phyloP scores from a whole-genome alignment of 2,329 filamentous ascomycete species.

The Colletotrichum paranaense region DNA sequence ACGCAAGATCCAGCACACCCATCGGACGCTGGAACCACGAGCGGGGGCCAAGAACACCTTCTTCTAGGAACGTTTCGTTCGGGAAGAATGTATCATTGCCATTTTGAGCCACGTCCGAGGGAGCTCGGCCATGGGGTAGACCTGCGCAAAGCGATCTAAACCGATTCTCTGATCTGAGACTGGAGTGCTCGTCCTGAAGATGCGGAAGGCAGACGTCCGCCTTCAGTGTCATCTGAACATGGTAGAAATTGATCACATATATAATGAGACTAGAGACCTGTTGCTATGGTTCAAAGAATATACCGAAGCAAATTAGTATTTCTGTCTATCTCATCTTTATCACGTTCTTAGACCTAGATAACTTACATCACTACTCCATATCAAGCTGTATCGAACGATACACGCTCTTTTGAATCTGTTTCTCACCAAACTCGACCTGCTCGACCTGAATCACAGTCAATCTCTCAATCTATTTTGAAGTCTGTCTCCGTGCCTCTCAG shows the following conservation, averaged over 20 bases:
- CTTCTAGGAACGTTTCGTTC: not conserved
- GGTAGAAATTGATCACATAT: not conserved
- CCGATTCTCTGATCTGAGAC: not conserved
- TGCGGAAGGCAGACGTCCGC: not conserved
- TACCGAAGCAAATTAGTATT: not conserved
- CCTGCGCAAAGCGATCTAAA: not conserved
- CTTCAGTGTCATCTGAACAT: not conserved
- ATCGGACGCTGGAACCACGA: not conserved
- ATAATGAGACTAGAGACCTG: not conserved
- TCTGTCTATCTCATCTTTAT: not conserved
- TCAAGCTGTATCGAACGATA: not conserved
- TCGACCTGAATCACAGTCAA: too few relatives aligned
- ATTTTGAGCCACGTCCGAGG: not conserved
- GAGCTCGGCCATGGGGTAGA: not conserved
- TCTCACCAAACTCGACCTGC: too few relatives aligned
- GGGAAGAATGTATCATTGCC: not conserved
- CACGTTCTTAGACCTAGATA: not conserved
- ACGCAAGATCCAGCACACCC: constrained; percentile 13
- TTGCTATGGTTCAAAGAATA: not conserved
- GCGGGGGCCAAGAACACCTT: not conserved
- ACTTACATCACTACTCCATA: not conserved
- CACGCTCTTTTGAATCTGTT: not conserved
- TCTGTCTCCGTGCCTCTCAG: too few relatives aligned
- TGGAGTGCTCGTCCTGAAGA: not conserved
- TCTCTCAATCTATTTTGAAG: too few relatives aligned